phyloP scores from a whole-genome alignment of 106 monocot species.

The Narthecium ossifragum region DNA sequence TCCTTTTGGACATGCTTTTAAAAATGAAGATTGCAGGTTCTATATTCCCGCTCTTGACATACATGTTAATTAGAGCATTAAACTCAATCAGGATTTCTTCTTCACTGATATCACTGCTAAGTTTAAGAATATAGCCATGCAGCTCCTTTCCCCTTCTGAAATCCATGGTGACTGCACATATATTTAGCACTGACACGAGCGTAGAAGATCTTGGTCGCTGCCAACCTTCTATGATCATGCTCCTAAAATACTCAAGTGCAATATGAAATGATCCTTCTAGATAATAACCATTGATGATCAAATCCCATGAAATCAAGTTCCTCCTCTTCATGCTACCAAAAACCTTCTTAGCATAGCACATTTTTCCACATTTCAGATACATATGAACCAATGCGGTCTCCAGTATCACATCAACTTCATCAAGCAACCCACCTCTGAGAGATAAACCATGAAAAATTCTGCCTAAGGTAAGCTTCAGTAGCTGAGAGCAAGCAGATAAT shows the following conservation, averaged over 20 bases:
- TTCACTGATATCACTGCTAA: neutral
- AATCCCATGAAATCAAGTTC: conserved; percentile 35
- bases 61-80: conserved; percentile 43
- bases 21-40: conserved; percentile 21
- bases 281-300: conserved; percentile 17
- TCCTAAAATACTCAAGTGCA: conserved; percentile 24
- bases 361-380: conserved; percentile 34
- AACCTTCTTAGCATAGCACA: conserved; percentile 19
- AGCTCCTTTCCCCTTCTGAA: conserved; percentile 31
- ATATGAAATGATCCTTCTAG: conserved; percentile 10
- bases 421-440: conserved; percentile 17
- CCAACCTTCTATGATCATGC: conserved; percentile 21
- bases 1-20: conserved; percentile 16
- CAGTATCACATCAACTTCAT: conserved; percentile 23
- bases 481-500: conserved; percentile 21
- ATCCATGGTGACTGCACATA: conserved; percentile 27
- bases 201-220: conserved; percentile 17
- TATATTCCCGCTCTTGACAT: conserved; percentile 25
- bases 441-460: conserved; percentile 23
- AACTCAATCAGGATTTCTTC: conserved; percentile 11
- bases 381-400: conserved; percentile 31
- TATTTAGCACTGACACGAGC: conserved; percentile 12
- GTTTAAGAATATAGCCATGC: conserved; percentile 30
- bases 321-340: conserved; percentile 28
- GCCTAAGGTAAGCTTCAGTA: conserved; percentile 12